Conservation (phyloP, 306 rosid species). For the Ammopiptanthus mongolicus region DNA sequence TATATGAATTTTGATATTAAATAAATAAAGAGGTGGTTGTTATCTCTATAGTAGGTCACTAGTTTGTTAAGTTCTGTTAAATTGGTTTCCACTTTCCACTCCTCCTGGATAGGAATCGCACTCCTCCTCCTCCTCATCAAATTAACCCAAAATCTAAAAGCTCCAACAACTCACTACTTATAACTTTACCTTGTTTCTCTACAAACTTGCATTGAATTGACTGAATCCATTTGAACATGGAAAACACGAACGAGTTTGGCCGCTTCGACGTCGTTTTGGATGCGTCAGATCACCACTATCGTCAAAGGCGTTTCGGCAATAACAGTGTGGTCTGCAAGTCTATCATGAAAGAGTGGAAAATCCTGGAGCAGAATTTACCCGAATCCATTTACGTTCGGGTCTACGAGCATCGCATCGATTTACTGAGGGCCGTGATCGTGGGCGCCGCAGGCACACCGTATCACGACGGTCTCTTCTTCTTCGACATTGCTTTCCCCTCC, state of each 20-base stretch:
- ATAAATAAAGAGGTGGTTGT: too few species aligned
- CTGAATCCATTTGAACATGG: too few species aligned
- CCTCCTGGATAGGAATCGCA: neutral
- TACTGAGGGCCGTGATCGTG: constrained; percentile 41
- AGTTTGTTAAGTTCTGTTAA: too few species aligned
- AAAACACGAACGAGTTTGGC: neutral
- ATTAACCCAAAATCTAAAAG: neutral
- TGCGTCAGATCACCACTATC: constrained; percentile 40
- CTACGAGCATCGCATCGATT: constrained; percentile 36
- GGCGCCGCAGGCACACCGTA: constrained; percentile 62
- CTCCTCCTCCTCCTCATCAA: neutral
- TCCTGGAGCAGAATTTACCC: constrained; percentile 37
- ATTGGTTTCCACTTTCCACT: too few species aligned
- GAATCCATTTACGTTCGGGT: constrained; percentile 50
- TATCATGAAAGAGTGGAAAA: constrained; percentile 56
- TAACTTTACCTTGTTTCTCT: neutral
- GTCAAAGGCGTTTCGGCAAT: neutral
- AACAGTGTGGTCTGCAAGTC: constrained; percentile 6
- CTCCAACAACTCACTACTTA: neutral
- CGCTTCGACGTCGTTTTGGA: constrained; percentile 44
- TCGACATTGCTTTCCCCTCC: constrained; percentile 36
- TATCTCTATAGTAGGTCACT: too few species aligned
- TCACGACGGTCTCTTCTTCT: constrained; percentile 52
- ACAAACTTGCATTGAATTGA: too few species aligned
- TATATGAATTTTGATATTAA: too few species aligned